These are phyloP conservation scores for Cenchrus americanus DNA, from an alignment of 176 grass and related monocot genomes.

Conservation along the genomic window DNA sequence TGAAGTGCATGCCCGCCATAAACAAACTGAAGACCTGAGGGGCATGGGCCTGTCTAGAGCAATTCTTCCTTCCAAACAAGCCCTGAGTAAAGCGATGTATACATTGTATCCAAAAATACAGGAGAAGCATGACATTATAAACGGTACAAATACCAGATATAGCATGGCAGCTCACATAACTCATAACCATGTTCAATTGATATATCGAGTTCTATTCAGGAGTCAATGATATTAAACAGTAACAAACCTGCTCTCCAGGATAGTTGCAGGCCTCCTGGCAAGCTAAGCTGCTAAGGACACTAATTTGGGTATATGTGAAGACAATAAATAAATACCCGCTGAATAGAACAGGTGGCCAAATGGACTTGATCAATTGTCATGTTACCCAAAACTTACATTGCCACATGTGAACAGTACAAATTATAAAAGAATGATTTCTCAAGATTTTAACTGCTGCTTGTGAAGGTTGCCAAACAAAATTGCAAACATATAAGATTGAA, in stretches of 20 bases:
- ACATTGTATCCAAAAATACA: slow-evolving; percentile 19
- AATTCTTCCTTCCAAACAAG: slow-evolving; percentile 18
- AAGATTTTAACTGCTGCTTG: neutral
- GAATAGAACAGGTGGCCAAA: slow-evolving; percentile 14
- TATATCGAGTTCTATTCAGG: slow-evolving; percentile 34
- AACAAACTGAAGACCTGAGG: slow-evolving; percentile 20
- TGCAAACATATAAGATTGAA: neutral
- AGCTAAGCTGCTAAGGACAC: slow-evolving; percentile 15
- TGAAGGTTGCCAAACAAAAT: neutral
- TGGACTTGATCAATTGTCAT: neutral
- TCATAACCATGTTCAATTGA: slow-evolving; percentile 11
- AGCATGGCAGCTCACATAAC: slow-evolving; percentile 23
- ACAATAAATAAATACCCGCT: neutral
- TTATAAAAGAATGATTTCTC: neutral
- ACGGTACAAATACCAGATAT: slow-evolving; percentile 20
- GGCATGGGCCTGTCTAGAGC: neutral
- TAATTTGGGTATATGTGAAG: slow-evolving; percentile 33
- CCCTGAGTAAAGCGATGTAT: slow-evolving; percentile 37
- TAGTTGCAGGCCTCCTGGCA: slow-evolving; percentile 36
- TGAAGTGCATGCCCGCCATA: neutral
- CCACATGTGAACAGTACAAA: slow-evolving; percentile 2
- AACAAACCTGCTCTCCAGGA: slow-evolving; percentile 56
- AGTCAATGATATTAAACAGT: slow-evolving; percentile 26
- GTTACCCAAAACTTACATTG: slow-evolving; percentile 1
- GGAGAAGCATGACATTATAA: neutral